Percentiles rank a stretch among this genome's conserved stretches.
These are phyloP conservation scores for Amphirosellinia nigrospora DNA, from an alignment of 495 filamentous ascomycete species.

Conservation along the genomic window DNA sequence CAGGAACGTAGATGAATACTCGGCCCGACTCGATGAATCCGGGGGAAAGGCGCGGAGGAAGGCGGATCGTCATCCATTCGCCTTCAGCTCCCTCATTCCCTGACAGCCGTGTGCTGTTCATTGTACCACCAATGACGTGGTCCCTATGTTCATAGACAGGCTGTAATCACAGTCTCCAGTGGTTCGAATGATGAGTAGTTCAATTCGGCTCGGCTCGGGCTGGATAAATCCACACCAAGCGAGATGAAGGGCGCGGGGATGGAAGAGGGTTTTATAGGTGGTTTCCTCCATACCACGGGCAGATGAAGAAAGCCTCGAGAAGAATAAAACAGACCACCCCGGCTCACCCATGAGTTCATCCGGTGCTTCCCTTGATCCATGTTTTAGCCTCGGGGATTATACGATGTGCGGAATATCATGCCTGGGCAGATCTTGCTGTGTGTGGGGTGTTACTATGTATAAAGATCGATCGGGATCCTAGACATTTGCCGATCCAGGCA, in stretches of 20 bases:
- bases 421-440: not conserved
- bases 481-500: not conserved
- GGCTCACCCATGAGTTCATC: not conserved
- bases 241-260: not conserved
- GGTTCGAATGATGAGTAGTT: not conserved
- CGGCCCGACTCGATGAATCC: slow-evolving; percentile 1
- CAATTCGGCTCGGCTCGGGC: not conserved
- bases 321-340: not conserved
- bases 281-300: not conserved
- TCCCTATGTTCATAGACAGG: not conserved
- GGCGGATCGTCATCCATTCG: not conserved
- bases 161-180: not conserved
- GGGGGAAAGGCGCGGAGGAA: not conserved
- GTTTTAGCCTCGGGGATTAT: not conserved
- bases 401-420: not conserved
- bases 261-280: not conserved
- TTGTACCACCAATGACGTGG: not conserved
- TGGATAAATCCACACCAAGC: slow-evolving; percentile 7
- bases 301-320: not conserved
- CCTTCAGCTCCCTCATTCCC: not conserved
- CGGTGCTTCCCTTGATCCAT: not conserved
- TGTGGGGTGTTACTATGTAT: not conserved
- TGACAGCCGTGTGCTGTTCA: not conserved
- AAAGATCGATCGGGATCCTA: not conserved
- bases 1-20: not conserved